phyloP scores from a whole-genome alignment of 2,329 filamentous ascomycete species.

The Fonsecaea pugnacius region DNA sequence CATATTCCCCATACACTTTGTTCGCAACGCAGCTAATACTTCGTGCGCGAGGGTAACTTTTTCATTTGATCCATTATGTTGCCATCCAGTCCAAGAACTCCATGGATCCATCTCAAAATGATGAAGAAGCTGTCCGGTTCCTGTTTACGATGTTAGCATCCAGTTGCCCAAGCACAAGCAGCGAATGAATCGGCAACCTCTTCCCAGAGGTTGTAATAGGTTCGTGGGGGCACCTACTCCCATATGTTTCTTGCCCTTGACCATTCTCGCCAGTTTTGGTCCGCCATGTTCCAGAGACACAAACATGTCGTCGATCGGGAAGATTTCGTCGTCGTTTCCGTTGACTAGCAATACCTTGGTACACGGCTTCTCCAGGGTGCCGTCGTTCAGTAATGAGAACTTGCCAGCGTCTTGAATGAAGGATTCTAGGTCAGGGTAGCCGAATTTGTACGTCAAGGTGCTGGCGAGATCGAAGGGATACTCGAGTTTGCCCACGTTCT shows the following conservation, averaged over 20 bases:
- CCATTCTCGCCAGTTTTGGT: conserved; percentile 61
- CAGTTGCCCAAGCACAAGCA: background rate
- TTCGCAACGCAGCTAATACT: conserved; percentile 29
- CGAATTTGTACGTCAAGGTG: conserved; percentile 57
- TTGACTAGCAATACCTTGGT: conserved; percentile 62
- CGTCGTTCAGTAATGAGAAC: conserved; percentile 61
- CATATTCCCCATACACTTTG: background rate
- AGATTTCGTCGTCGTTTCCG: conserved; percentile 64
- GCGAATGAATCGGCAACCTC: background rate
- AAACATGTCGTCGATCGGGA: conserved; percentile 65
- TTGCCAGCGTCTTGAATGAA: conserved; percentile 57
- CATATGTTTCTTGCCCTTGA: conserved; percentile 67
- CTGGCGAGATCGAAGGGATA: conserved; percentile 63
- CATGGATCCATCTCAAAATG: conserved; percentile 47
- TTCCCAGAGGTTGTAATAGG: background rate
- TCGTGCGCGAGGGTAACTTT: conserved; percentile 34
- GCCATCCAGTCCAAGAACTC: conserved; percentile 35
- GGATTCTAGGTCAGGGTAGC: conserved; percentile 47
- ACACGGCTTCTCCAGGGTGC: conserved; percentile 56
- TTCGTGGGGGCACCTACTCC: conserved; percentile 44
- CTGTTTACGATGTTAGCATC: background rate
- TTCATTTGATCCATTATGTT: conserved; percentile 39
- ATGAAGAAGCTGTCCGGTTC: conserved; percentile 58
- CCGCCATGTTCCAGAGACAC: conserved; percentile 58
- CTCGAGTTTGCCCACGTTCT: conserved; percentile 60